Evolutionary conservation across 805 yeast genomes (phyloP), one percentile per base, ranked within the genome.

Genomic region (Ogataea corticis): DNA sequence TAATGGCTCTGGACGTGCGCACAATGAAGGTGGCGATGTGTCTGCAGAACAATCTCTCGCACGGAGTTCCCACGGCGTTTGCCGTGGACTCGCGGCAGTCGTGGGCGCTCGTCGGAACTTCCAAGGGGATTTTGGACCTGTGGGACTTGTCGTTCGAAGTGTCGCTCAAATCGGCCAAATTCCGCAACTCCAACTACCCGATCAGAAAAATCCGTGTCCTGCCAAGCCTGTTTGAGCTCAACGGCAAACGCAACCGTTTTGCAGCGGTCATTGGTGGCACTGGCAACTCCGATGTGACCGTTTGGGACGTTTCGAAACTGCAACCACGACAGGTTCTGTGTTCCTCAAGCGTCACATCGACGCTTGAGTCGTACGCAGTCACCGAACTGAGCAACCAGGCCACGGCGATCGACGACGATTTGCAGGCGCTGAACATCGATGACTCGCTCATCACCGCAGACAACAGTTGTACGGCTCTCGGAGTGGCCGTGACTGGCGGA

Each of bases 101-200:
- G 4, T 88, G 96, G 88, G 60, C 87, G 1, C 61, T 87, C 7
- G 59, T 85, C 2, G 97, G 97, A 0, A 87, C 97, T 0, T 68
- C 77, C 0, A 76, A 75, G 32, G 97, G 97, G 1, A 68, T 83
- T 0, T 59, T 94, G 25, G 82, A 81, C 51, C 65, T 92, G 13
- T 90, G 96, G 96, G 97, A 90, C 62, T 52, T 87, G 29, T 69
- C 95, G 43, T 87, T 89, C 61, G 72, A 72, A 29, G 47, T 85
- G 0, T 67, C 76, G 33, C 67, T 88, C 29, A 82, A 77, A 49
- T 70, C 83, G 1, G 85, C 89, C 81, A 75, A 76, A 9, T 73
- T 88, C 36, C 76, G 72, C 36, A 44, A 49, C 11, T 39, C 55
- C 10, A 50, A 33, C 68, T 64, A 59, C 17, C 77, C 84, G 1